Base-by-base conservation (phyloP, 2,329 filamentous ascomycete genomes). In the Fusarium subtropicale region DNA sequence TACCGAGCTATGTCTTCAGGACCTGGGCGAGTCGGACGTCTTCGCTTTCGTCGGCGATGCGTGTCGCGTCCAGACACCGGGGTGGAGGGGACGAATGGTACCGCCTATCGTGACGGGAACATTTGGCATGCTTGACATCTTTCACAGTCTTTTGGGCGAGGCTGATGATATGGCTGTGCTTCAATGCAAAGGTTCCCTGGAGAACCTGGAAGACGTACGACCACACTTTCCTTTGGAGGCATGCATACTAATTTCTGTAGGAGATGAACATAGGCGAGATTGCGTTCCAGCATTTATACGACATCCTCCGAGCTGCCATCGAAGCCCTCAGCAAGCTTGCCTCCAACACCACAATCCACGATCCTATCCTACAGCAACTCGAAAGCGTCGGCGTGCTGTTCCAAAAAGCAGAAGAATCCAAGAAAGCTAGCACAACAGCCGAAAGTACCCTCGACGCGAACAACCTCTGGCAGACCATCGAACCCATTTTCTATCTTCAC, bases 391-490 rank as follows among this genome's bases (percentile, higher is more conserved):
- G 75, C 9, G 63, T 73, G 3, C 60, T 76, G 13, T 74, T 76
- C 36, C 55, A 76, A 45, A 74, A 75, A 24, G 67, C 75, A 5
- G 72, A 75, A 18, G 66, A 73, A 9, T 56, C 64, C 6, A 66
- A 66, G 7, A 66, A 69, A 7, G n/a, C 56, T 5, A 53, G 48
- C 28, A 36, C 31, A 8, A 51, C 62, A 8, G 60, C 52, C 11
- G 63, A 73, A 26, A 62, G 42, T 4, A 56, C n/a, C 5, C 50
- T 71, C 7, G 72, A 75, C 31, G 69, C 68, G 10, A 68, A 63
- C 24, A 75, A 94, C 77, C 86, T 97, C 64, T 89, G 93, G 66
- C 94, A 94, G 8, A 89, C 97, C 73, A 96, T 97, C 76, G 91
- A 90, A 47, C 87, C 91, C 31, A 91, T 93, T 4, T 93, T 92